Base-by-base conservation (phyloP, 257 asterid species). In the Fraxinus pennsylvanica region DNA sequence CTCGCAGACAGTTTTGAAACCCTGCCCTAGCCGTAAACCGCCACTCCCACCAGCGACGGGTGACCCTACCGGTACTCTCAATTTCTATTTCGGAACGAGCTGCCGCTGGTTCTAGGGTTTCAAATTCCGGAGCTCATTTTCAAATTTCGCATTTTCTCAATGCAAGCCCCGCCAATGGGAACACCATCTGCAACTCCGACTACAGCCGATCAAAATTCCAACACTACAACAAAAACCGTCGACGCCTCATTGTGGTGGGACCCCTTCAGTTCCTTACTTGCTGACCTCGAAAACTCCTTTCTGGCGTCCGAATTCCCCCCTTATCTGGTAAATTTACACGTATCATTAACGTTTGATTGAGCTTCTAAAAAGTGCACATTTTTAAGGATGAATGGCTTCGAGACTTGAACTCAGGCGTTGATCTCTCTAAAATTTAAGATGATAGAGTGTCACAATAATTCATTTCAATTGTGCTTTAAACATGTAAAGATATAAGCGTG, bases 161-260 rank as follows among this genome's bases (percentile, higher is more conserved):
- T 52, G 76, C 72, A 76, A 68, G 81, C 25, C 32, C 59, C 68
- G 74, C 77, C 81, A 85, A 91, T 91, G 93, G 85, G 88, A 79
- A 74, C 86, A 47, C 27, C 32, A 61, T 21, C 75, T 21, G 82
- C 85, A 29, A 81, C 82, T 35, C 59, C 89, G 9, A 83, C 35
- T 75, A 84, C 85, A 39, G 77, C 80, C 45, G 81, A 14, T 67
- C 81, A 86, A 69, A 72, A 85, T 70, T 77, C 85, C 35, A 73
- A 38, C 72, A 14, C 86, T 52, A 32, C 74, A 27, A 63, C 69
- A 6, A 83, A 73, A 77, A 43, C 87, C 13, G 87, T 89, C 9
- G 99, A 93, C 70, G 91, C 91, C 29, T 87, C 96, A 2, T 93
- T 96, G 8, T 96, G 98, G 98, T 96, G 98, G 97, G 97, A 96